Base-by-base conservation (phyloP, 805 yeast species). In the Candida fluviatilis region DNA sequence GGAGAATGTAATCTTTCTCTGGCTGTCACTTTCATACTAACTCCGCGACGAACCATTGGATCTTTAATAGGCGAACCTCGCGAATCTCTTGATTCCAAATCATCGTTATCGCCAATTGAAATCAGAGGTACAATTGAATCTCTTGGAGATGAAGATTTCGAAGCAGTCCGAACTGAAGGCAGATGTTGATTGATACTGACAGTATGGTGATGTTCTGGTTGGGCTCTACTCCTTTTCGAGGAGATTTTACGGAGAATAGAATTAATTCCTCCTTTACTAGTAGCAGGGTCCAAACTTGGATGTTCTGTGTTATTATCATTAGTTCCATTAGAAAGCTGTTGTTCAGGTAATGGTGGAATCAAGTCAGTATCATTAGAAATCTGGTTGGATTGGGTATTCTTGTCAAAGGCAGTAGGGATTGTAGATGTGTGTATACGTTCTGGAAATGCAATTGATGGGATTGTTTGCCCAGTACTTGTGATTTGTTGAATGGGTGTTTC, bases 11-110 rank as follows among this genome's bases (percentile, higher is more conserved):
- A 39, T 43, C 68, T 74, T 46, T 76, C 82, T 49, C 71, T 75
- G 11, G 78, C 72, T 1, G 82, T 76, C n/a, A 76, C 71, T 51
- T 73, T 76, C 74, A 76, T 68, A 51, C 80, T 73, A 7, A 77
- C 80, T 46, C 80, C 80, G 49, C 82, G 73, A 50, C 80, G 80
- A 34, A 76, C 73, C 63, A 66, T 48, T 29, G 71, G 71, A 37
- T 68, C 73, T 39, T 47, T 51, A 18, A 43, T 16, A 19, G 35
- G 35, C 3, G n/a, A 7, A 26, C 35, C 24, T 24, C 36, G 3
- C 31, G 35, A 33, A 23, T 11, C 11, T 23, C 25, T 26, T 6
- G 10, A 6, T 8, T 18, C 10, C 23, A 31, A 31, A 23, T 23
- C 28, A 10, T 33, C 35, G 8, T 13, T 14, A 14, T 23, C 28